phyloP scores from a whole-genome alignment of 257 asterid species.

The Misopates orontium region DNA sequence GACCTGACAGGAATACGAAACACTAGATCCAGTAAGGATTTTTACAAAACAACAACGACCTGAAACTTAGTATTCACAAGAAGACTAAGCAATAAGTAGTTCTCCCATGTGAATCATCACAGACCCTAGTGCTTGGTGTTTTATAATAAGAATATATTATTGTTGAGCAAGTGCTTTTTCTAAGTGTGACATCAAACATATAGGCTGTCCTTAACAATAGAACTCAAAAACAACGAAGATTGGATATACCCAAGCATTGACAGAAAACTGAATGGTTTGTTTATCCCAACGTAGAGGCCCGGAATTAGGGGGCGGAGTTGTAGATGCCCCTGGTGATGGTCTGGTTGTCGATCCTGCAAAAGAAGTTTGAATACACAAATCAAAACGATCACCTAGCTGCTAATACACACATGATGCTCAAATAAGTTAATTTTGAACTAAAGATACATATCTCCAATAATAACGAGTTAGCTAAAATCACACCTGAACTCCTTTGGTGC shows the following conservation, averaged over 20 bases:
- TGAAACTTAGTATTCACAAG: neutral
- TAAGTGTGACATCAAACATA: too few species aligned
- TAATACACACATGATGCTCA: constrained; percentile 7
- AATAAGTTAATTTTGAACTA: constrained; percentile 4
- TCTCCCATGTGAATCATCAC: neutral
- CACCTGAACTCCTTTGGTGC: constrained; percentile 63
- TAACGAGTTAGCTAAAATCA: neutral
- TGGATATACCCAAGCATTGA: constrained; percentile 89
- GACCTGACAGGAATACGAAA: constrained; percentile 48
- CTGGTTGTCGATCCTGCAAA: constrained; percentile 67
- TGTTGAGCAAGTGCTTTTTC: too few species aligned
- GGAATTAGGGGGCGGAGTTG: constrained; percentile 57
- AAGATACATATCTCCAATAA: neutral
- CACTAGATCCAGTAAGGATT: constrained; percentile 7
- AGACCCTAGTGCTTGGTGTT: too few species aligned
- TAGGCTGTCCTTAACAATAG: neutral
- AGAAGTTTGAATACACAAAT: constrained; percentile 12
- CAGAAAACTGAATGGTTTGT: constrained; percentile 78
- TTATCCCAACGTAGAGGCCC: constrained; percentile 70
- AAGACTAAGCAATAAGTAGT: neutral
- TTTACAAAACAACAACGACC: constrained; percentile 12
- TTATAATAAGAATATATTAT: too few species aligned
- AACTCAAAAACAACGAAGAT: constrained; percentile 1
- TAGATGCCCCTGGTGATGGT: constrained; percentile 54
- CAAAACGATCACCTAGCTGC: constrained; percentile 14